phyloP scores from a whole-genome alignment of 1,284 basidiomycete species.

The Megacollybia platyphylla region DNA sequence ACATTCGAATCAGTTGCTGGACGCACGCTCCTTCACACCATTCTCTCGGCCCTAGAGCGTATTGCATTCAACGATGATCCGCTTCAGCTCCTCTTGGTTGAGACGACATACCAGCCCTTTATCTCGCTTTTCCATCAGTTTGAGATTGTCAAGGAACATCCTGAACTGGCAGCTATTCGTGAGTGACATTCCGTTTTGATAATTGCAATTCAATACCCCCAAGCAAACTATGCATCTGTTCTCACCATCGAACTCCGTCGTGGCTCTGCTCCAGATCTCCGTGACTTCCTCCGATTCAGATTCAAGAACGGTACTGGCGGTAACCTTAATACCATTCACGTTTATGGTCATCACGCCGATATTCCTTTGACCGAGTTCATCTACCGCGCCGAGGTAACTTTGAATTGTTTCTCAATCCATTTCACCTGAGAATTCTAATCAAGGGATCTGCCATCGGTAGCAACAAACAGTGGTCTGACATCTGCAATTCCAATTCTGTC shows the following conservation, averaged over 20 bases:
- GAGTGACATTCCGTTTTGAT: constrained; percentile 14
- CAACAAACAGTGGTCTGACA: constrained; percentile 55
- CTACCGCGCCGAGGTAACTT: constrained; percentile 55
- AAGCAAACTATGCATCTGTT: constrained; percentile 71
- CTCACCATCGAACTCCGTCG: constrained; percentile 71
- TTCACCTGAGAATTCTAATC: constrained; percentile 1
- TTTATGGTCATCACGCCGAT: constrained; percentile 56
- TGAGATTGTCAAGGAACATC: constrained; percentile 40
- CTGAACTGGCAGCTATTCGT: constrained; percentile 55
- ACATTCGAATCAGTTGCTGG: constrained; percentile 48
- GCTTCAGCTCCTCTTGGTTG: constrained; percentile 62
- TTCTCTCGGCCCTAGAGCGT: constrained; percentile 58
- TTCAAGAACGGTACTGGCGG: constrained; percentile 74
- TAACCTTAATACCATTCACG: constrained; percentile 47
- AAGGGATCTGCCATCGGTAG: constrained; percentile 55
- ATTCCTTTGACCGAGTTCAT: constrained; percentile 72
- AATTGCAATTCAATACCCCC: constrained; percentile 1
- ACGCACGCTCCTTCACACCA: constrained; percentile 59
- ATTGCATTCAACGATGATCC: constrained; percentile 70
- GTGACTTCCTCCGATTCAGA: constrained; percentile 70
- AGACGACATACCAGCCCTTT: constrained; percentile 83
- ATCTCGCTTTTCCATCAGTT: constrained; percentile 78
- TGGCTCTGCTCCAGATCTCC: constrained; percentile 57
- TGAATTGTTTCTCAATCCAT: background rate
- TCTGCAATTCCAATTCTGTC: constrained; percentile 28